A percentile compares a stretch with the other conserved stretches of the same genome.
These are phyloP conservation scores for Mortierella sp. DNA, from an alignment of 371 early-diverging fungal genomes.

Conservation along the genomic window DNA sequence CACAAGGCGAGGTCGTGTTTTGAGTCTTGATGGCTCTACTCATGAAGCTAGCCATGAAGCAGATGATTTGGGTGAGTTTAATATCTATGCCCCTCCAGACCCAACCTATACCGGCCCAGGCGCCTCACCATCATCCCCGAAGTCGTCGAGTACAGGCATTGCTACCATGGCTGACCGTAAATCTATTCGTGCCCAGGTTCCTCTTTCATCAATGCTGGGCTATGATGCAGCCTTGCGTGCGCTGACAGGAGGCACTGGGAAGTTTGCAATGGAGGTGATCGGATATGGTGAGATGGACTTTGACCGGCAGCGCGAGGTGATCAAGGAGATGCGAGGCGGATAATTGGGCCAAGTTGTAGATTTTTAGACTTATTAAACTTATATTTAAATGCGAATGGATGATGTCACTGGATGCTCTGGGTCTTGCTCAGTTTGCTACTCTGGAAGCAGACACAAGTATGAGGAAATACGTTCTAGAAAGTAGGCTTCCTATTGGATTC, in stretches of 20 bases:
- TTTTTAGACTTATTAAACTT: too few species aligned
- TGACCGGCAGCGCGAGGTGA: slow-evolving; percentile 77
- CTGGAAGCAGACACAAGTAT: too few species aligned
- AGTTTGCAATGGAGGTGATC: slow-evolving; percentile 87
- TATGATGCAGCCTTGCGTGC: slow-evolving; percentile 89
- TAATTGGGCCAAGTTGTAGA: slow-evolving; percentile 2
- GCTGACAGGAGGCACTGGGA: slow-evolving; percentile 87
- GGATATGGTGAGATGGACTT: slow-evolving; percentile 85
- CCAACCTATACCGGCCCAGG: slow-evolving; percentile 51
- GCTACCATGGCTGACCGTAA: slow-evolving; percentile 60
- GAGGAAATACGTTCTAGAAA: too few species aligned
- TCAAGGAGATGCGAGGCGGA: slow-evolving; percentile 71
- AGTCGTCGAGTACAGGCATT: slow-evolving; percentile 33
- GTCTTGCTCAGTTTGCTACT: too few species aligned
- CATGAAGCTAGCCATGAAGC: slow-evolving; percentile 29
- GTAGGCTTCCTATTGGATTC: too few species aligned
- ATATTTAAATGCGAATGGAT: too few species aligned
- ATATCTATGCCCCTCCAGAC: slow-evolving; percentile 69
- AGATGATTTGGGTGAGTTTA: slow-evolving; percentile 54
- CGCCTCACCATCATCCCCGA: background rate
- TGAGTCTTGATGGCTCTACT: slow-evolving; percentile 58
- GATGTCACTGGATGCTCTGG: too few species aligned
- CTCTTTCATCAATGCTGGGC: slow-evolving; percentile 88
- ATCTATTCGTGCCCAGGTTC: slow-evolving; percentile 78
- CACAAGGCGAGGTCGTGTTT: slow-evolving; percentile 81